phyloP scores from a whole-genome alignment of 768 basidiomycete genomes.

The Lanmaoa pseudosensibilis region DNA sequence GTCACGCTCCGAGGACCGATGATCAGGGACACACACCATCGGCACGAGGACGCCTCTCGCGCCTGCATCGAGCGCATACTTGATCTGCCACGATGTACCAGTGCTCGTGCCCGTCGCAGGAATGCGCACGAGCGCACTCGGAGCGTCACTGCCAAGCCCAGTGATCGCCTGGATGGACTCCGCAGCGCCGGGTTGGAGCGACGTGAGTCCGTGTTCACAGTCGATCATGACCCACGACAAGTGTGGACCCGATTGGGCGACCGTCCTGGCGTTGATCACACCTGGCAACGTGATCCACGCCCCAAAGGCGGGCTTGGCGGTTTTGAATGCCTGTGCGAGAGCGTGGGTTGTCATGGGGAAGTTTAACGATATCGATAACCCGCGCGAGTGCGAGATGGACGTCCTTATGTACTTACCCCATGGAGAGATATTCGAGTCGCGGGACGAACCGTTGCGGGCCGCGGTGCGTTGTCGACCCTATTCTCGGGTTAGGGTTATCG shows the following conservation, averaged over 20 bases:
- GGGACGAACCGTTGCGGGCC: background rate
- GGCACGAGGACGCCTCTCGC: slow-evolving; percentile 66
- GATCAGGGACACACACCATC: slow-evolving; percentile 45
- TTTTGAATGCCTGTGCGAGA: slow-evolving; percentile 52
- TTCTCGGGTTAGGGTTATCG: background rate
- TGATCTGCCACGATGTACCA: slow-evolving; percentile 69
- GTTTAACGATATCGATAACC: background rate
- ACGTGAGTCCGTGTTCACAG: slow-evolving; percentile 65
- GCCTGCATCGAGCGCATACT: slow-evolving; percentile 67
- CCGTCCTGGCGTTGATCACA: slow-evolving; percentile 54
- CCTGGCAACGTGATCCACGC: slow-evolving; percentile 66
- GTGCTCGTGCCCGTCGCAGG: slow-evolving; percentile 59
- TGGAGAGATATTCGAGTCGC: slow-evolving; percentile 4
- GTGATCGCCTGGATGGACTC: slow-evolving; percentile 58
- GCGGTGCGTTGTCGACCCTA: background rate
- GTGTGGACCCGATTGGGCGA: slow-evolving; percentile 54
- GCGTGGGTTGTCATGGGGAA: slow-evolving; percentile 51
- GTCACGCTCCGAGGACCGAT: background rate
- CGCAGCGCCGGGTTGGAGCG: slow-evolving; percentile 54
- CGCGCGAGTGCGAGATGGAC: background rate
- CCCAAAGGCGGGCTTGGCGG: slow-evolving; percentile 62
- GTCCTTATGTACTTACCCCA: slow-evolving; percentile 7
- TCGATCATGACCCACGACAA: slow-evolving; percentile 67
- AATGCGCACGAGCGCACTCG: slow-evolving; percentile 59
- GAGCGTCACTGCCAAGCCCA: slow-evolving; percentile 42